Evolutionary conservation across 2,329 filamentous ascomycete species (phyloP), one percentile per base, ranked within the genome.

Genomic region (Lasiodiplodia hormozganensis): DNA sequence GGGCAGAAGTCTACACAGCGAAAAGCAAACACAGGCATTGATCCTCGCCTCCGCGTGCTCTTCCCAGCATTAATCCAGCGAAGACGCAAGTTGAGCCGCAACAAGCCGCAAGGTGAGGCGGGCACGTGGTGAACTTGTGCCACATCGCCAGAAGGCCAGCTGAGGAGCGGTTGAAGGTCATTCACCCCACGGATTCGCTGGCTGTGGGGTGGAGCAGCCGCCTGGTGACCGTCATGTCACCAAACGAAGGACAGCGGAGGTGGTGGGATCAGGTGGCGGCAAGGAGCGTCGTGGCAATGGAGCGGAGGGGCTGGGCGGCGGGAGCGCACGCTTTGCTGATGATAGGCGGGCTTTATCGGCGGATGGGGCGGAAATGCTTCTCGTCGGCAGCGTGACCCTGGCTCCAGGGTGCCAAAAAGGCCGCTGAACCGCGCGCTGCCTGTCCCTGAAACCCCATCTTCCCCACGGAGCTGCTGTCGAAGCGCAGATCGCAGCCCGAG

Each of bases 331-430:
- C 14, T 28, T 8, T 43, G 16, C 11, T 34, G 38, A 38, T 60
- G 57, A 47, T n/a, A 23, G 38, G 40, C 58, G 56, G 40, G 56
- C 54, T 28, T 58, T 58, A 25, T 36, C n/a, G 54, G 65, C 65
- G 65, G 65, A 67, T 67, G 65, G 54, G 65, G 65, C 65, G 65
- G 65, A 25, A 60, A 52, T 67, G 65, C 54, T 67, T 43, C 36
- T 38, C 25, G 53, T 21, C 54, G n/a, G 31, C 64, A 57, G 34
- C 64, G 53, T 66, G 64, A 66, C 51, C 64, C 40, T 34, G 52
- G 57, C 57, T 62, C 57, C 23, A 49, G 57, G 23, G 23, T 34
- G 36, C 53, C 53, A 56, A 58, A 34, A 58, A 58, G 38, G 57
- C 57, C 40, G 38, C 40, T 49, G 23, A 21, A 40, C 36, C 57